Evolutionary conservation across 768 basidiomycete species (phyloP).

Genomic region (Boletus coccyginus): DNA sequence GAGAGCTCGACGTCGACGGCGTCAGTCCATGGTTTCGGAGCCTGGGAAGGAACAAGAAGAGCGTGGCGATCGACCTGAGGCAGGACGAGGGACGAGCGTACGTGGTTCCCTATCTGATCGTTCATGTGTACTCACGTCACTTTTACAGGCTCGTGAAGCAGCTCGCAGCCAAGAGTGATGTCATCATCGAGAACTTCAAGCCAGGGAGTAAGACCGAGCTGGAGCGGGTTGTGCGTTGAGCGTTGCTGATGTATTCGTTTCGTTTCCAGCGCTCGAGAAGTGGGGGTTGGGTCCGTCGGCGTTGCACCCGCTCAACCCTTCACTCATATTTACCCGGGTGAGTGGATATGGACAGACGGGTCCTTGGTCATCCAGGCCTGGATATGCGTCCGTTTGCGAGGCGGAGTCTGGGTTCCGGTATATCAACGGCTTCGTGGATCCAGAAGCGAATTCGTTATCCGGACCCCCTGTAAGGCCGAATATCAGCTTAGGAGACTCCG

Average conservation of each 20-base stretch:
- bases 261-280: slow-evolving; percentile 59
- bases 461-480: slow-evolving; percentile 71
- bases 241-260: not conserved
- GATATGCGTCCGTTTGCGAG: slow-evolving; percentile 74
- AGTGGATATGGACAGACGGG: slow-evolving; percentile 77
- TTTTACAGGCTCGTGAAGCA: slow-evolving; percentile 52
- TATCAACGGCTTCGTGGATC: slow-evolving; percentile 65
- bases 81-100: slow-evolving; percentile 54
- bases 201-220: slow-evolving; percentile 56
- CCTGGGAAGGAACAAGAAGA: slow-evolving; percentile 71
- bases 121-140: not conserved
- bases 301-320: slow-evolving; percentile 70
- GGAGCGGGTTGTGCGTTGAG: not conserved
- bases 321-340: slow-evolving; percentile 86
- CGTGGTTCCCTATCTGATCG: slow-evolving; percentile 8
- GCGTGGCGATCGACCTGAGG: slow-evolving; percentile 63
- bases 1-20: slow-evolving; percentile 68
- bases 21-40: slow-evolving; percentile 76
- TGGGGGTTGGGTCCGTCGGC: slow-evolving; percentile 61
- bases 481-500: slow-evolving; percentile 69
- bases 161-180: slow-evolving; percentile 63
- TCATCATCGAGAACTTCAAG: slow-evolving; percentile 71
- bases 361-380: slow-evolving; percentile 67
- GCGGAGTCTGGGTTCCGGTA: slow-evolving; percentile 73
- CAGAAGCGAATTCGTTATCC: slow-evolving; percentile 47